Evolutionary conservation across 2,329 filamentous ascomycete species (phyloP), one percentile per base, ranked within the genome.

Genomic region (Chlorencoelia australis): DNA sequence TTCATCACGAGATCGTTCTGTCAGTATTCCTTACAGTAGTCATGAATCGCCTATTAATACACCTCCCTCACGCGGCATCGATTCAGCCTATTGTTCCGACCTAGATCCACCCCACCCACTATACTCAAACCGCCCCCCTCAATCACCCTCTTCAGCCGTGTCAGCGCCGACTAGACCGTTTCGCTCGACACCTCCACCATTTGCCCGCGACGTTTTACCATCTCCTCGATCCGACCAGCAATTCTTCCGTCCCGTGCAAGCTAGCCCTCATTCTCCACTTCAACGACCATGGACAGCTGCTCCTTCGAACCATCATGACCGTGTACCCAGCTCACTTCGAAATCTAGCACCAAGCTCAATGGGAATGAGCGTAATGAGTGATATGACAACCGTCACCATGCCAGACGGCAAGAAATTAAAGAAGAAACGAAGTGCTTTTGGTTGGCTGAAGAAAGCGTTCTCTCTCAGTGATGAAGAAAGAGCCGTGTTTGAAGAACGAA

Each of bases 361-460:
- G 53, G 50, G 53, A 5, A 52, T 53, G 65, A 76, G 71, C 50
- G 72, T 67, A 50, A 59, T 75, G 43, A 77, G 69, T 50, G 72
- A 65, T 1, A 62, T 66, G 37, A 67, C 64, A 3, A 47, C 41
- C 1, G 60, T 67, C 5, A 39, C 37, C 32, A 67, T 64, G 10
- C 48, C 49, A 20, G 39, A 48, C 18, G 48, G 45, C 11, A 50
- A 51, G 41, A 56, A 66, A 24, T 52, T 78, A 4, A 79, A 79
- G 56, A 80, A 79, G 62, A 79, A 79, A 63, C 68, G 73, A 44
- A 79, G 75, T 48, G 73, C 74, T 1, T 78, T 80, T 50, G 75
- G 75, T 2, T 80, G 75, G 75, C 56, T 80, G 38, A 79, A 79
- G 57, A 79, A 80, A 59, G 75, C 75, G 1, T 80, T 80, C 35